These are phyloP conservation scores for Cyphellophora attinorum DNA, from an alignment of 2,329 filamentous ascomycete species.

Conservation along the genomic window DNA sequence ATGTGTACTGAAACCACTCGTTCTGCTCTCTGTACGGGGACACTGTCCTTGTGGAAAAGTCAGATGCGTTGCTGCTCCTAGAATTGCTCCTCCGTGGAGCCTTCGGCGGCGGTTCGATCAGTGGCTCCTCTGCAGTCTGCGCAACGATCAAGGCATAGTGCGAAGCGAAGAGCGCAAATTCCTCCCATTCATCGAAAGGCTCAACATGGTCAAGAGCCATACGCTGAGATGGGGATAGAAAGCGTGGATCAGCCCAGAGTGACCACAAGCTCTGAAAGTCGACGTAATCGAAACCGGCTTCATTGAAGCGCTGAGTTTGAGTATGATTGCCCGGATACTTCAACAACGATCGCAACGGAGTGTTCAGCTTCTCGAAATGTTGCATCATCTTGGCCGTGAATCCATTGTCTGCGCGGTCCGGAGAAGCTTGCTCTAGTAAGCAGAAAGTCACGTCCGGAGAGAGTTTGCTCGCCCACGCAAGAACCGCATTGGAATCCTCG, in stretches of 20 bases:
- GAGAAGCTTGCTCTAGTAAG: conserved; percentile 76
- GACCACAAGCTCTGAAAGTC: conserved; percentile 67
- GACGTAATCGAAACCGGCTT: conserved; percentile 58
- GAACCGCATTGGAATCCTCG: conserved; percentile 60
- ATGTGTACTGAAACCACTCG: conserved; percentile 21
- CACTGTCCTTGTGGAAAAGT: conserved; percentile 17
- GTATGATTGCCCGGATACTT: conserved; percentile 57
- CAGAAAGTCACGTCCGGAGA: conserved; percentile 67
- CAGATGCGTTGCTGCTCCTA: conserved; percentile 15
- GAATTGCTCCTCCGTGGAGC: conserved; percentile 13
- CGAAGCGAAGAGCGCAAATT: conserved; percentile 72
- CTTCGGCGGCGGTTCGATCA: conserved; percentile 13
- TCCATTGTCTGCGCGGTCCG: conserved; percentile 66
- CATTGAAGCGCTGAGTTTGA: conserved; percentile 59
- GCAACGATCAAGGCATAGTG: conserved; percentile 62
- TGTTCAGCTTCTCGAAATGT: conserved; percentile 18
- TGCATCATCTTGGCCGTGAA: conserved; percentile 45
- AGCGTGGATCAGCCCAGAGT: conserved; percentile 62
- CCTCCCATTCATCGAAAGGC: conserved; percentile 93
- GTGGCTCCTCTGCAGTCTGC: conserved; percentile 15
- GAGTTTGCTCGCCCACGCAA: conserved; percentile 67
- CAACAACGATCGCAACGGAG: conserved; percentile 30
- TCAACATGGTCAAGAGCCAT: conserved; percentile 59
- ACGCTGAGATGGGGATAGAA: conserved; percentile 53
- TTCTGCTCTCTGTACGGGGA: conserved; percentile 12